Evolutionary conservation across 75 land plant genomes (phyloP).

Genomic region (Isoetes taiwanensis): DNA sequence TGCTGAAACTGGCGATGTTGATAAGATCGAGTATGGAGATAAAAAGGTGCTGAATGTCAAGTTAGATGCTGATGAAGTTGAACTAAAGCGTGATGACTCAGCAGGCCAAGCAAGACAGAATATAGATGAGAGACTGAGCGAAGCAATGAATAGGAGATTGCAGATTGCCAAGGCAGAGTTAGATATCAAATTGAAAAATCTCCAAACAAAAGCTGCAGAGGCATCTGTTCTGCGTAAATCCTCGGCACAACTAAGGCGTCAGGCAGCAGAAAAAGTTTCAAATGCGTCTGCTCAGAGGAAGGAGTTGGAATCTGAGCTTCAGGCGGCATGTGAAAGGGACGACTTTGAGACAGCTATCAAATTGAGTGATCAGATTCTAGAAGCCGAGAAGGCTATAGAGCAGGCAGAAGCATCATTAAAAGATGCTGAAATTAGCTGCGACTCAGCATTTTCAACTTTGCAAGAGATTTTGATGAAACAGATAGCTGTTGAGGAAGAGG

Average conservation of each 20-base stretch:
- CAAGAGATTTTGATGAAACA: conserved; percentile 38
- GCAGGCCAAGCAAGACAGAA: too few relatives aligned
- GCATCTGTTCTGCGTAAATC: conserved; percentile 34
- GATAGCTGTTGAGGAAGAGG: conserved; percentile 51
- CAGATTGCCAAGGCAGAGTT: conserved; percentile 20
- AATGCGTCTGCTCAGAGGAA: conserved; percentile 20
- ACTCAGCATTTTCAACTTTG: conserved; percentile 36
- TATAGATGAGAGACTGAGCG: too few relatives aligned
- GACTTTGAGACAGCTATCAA: conserved; percentile 71
- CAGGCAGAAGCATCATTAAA: conserved; percentile 16
- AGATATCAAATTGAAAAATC: conserved; percentile 20
- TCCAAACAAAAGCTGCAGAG: conserved; percentile 27
- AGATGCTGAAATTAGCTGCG: conserved; percentile 42
- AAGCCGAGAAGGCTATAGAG: conserved; percentile 31
- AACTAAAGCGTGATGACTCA: too few relatives aligned
- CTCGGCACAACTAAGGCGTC: conserved; percentile 39
- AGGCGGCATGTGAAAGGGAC: conserved; percentile 69
- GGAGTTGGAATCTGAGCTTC: conserved; percentile 52
- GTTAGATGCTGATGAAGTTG: too few relatives aligned
- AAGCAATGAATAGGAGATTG: conserved; percentile 19
- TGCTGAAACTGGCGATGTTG: too few relatives aligned
- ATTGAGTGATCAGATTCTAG: conserved; percentile 35
- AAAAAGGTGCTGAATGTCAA: too few relatives aligned
- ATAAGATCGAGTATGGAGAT: too few relatives aligned
- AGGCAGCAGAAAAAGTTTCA: conserved; percentile 26